Base-by-base conservation (phyloP, 1,139 yeast genomes). In the Geotrichum histeridarum region DNA sequence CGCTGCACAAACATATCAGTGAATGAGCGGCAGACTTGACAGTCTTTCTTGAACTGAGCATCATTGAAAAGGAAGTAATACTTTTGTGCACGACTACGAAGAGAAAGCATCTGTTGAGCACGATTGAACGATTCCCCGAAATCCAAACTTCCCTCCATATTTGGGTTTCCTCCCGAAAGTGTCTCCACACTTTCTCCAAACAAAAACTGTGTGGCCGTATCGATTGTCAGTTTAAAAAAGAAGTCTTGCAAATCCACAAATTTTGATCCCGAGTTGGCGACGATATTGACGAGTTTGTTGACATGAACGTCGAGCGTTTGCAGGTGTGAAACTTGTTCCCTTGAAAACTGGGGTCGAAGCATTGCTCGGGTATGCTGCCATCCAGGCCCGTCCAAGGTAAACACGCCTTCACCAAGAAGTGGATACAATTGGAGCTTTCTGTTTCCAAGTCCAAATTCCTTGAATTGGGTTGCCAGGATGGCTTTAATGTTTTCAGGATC, bases 161-260 rank as follows among this genome's bases (percentile, higher is more conserved):
- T 54, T 22, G 50, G 32, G 38, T 61, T 56, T n/a, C 66, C 69
- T 54, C 70, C 72, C 45, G 67, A 64, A 54, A 79, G 72, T 15
- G 76, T 68, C 52, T 72, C 71, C 11, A 77, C 78, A 8, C 80
- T 74, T 63, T 77, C 80, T 12, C 85, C 85, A 67, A 81, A 80
- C 61, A 81, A 70, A 62, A 80, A 79, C 65, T 81, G 83, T 15
- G 83, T 77, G 4, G 84, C 79, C 27, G 82, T 75, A 63, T 81
- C 85, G 57, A 81, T 72, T 5, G 85, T 81, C 49, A 81, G 68
- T 57, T 69, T 68, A 67, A 75, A 80, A 64, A 79, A 79, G 51
- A 76, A 69, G 31, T 70, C 73, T 63, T 79, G 83, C 33, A 79
- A 64, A 58, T 81, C 82, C 58, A 79, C 70, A 2, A 63, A 64